These are phyloP conservation scores for Metschnikowia shivogae DNA, from an alignment of 805 yeast species.

Conservation along the genomic window DNA sequence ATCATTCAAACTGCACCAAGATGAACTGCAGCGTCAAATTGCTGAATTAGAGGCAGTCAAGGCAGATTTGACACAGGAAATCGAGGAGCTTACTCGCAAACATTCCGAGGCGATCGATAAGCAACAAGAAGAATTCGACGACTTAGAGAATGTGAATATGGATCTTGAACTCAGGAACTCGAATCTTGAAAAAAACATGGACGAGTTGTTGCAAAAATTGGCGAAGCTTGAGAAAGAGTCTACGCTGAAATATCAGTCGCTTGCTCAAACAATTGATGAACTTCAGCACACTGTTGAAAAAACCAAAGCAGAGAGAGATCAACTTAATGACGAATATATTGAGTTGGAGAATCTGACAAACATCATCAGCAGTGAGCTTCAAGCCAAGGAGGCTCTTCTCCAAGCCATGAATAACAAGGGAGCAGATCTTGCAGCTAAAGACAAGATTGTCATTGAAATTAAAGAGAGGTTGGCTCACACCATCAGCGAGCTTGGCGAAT, in stretches of 20 bases:
- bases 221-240: constrained; percentile 9
- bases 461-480: constrained; percentile 16
- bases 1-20: constrained; percentile 9
- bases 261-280: constrained; percentile 8
- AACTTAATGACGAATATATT: constrained; percentile 9
- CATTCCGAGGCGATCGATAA: constrained; percentile 20
- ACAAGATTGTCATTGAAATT: constrained; percentile 16
- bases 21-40: constrained; percentile 9
- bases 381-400: constrained; percentile 17
- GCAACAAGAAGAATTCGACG: constrained; percentile 19
- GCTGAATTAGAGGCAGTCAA: constrained; percentile 23
- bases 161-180: constrained; percentile 13
- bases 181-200: constrained; percentile 14
- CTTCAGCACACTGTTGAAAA: constrained; percentile 7
- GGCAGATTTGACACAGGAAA: constrained; percentile 18
- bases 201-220: constrained; percentile 12
- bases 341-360: constrained; percentile 16
- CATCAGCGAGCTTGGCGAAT: constrained; percentile 14
- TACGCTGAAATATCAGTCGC: constrained; percentile 5
- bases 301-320: constrained; percentile 9
- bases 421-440: constrained; percentile 17
- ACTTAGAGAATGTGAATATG: constrained; percentile 15
- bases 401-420: constrained; percentile 17
- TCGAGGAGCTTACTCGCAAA: constrained; percentile 21
- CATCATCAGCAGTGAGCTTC: constrained; percentile 15